Percentiles rank a stretch among this genome's conserved stretches.
Conservation (phyloP, 1,284 basidiomycete species). For the Singerocomus rubriflavus region DNA sequence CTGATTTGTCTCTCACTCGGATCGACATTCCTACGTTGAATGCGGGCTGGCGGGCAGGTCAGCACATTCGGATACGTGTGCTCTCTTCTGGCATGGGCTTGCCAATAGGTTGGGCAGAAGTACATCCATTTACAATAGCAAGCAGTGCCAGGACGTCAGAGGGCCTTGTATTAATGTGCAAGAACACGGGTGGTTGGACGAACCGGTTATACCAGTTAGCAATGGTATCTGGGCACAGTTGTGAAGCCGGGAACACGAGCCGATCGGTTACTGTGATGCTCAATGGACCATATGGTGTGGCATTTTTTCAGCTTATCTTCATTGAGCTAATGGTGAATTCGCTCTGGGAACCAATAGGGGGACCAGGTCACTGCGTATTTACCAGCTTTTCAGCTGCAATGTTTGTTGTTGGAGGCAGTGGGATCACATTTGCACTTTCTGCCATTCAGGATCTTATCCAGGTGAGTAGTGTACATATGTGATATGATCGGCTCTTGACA, state of each 20-base stretch:
- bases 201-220: constrained; percentile 55
- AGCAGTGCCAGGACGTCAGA: constrained; percentile 43
- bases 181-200: constrained; percentile 69
- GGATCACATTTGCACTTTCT: constrained; percentile 67
- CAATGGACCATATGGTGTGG: constrained; percentile 71
- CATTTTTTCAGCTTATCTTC: neutral
- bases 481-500: constrained; percentile 1
- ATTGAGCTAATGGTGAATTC: neutral
- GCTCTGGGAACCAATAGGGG: constrained; percentile 40
- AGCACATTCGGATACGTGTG: constrained; percentile 77
- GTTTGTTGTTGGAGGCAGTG: constrained; percentile 71
- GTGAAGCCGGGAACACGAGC: constrained; percentile 37
- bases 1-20: constrained; percentile 57
- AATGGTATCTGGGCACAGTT: constrained; percentile 41
- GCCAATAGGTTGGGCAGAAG: constrained; percentile 60
- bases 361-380: constrained; percentile 59
- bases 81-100: constrained; percentile 55
- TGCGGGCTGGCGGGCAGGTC: constrained; percentile 79
- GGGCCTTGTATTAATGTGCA: constrained; percentile 62
- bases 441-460: constrained; percentile 64
- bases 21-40: constrained; percentile 61
- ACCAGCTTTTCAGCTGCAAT: constrained; percentile 65
- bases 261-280: constrained; percentile 54
- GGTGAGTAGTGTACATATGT: constrained; percentile 26
- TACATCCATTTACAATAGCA: constrained; percentile 81